Conservation (phyloP, 768 basidiomycete species). For the Russula sp. region DNA sequence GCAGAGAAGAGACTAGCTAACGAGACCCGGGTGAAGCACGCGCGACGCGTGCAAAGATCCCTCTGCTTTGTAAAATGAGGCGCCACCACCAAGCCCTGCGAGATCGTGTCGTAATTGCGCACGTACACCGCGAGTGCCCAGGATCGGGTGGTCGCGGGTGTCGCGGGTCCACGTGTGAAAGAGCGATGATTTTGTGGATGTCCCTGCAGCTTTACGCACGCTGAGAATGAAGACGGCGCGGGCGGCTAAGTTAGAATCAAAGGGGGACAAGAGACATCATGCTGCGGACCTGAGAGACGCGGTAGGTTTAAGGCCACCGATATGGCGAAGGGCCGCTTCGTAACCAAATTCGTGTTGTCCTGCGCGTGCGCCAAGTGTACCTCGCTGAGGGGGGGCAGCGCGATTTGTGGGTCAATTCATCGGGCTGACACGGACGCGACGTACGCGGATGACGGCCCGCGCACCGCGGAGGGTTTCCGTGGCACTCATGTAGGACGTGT, state of each 20-base stretch:
- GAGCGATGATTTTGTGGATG: conserved; percentile 76
- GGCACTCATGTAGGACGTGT: conserved; percentile 72
- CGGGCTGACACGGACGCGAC: conserved; percentile 36
- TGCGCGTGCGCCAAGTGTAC: conserved; percentile 8
- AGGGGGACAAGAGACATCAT: not conserved
- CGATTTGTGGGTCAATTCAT: conserved; percentile 15
- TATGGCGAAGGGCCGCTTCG: conserved; percentile 74
- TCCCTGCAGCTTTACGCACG: conserved; percentile 81
- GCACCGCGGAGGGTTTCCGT: conserved; percentile 62
- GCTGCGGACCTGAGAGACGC: conserved; percentile 77
- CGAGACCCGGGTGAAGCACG: conserved; percentile 54
- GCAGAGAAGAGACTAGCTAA: conserved; percentile 39
- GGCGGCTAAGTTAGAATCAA: not conserved
- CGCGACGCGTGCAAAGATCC: conserved; percentile 63
- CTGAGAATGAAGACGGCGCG: conserved; percentile 41
- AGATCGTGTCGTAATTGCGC: conserved; percentile 63
- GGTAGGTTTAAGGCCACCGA: conserved; percentile 64
- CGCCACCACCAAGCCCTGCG: conserved; percentile 82
- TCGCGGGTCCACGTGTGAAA: conserved; percentile 75
- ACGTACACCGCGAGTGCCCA: conserved; percentile 60
- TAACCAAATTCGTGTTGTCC: conserved; percentile 80
- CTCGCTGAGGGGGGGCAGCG: conserved; percentile 11
- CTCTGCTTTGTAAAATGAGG: conserved; percentile 70
- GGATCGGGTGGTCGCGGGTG: conserved; percentile 67
- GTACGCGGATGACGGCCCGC: conserved; percentile 71